phyloP scores from a whole-genome alignment of 805 yeast species.

The Kluyveromyces wickerhamii region DNA sequence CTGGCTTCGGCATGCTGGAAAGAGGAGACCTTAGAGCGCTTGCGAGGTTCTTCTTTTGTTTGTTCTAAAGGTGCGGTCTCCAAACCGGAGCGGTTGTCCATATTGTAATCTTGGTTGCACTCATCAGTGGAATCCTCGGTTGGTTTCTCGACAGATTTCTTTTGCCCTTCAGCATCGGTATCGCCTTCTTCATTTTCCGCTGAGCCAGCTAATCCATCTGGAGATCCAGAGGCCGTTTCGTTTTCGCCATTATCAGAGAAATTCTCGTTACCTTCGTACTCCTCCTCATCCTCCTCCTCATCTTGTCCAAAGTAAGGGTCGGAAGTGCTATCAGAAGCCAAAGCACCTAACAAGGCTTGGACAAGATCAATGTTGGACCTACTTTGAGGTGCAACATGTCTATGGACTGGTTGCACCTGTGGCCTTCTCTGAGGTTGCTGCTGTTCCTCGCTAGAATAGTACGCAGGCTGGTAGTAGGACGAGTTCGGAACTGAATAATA shows the following conservation, averaged over 20 bases:
- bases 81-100: background rate
- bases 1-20: constrained; percentile 8
- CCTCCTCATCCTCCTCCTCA: constrained; percentile 3
- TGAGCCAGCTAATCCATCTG: background rate
- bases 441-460: background rate
- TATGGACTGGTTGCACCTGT: background rate
- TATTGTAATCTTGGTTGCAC: constrained; percentile 1
- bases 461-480: constrained; percentile 8
- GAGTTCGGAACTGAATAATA: constrained; percentile 9
- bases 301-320: background rate
- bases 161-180: constrained; percentile 7
- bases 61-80: too few species aligned
- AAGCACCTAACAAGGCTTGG: constrained; percentile 12
- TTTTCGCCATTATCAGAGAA: background rate
- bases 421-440: background rate
- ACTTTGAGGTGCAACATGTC: too few species aligned
- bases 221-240: background rate
- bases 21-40: background rate
- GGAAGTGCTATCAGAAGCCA: constrained; percentile 16
- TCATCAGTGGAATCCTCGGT: constrained; percentile 3
- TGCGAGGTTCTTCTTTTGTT: background rate
- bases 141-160: constrained; percentile 5
- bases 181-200: constrained; percentile 4
- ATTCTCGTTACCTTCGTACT: constrained; percentile 2
- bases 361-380: constrained; percentile 1